Base-by-base conservation (phyloP, 768 basidiomycete genomes). In the Mycena galericulata region DNA sequence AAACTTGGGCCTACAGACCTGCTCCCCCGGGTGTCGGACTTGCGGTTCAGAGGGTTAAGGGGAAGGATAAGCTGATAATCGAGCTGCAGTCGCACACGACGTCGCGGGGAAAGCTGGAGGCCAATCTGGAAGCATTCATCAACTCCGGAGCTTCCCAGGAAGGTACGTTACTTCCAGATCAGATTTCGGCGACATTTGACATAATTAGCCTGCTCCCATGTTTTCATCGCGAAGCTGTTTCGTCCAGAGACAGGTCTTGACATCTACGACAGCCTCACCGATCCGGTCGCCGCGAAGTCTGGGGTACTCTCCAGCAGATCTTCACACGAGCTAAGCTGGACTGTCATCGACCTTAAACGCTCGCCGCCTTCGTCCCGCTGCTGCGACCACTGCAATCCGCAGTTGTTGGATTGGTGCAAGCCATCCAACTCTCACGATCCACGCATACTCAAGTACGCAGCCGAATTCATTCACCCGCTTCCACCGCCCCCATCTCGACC, bases 381-480 rank as follows among this genome's bases (percentile, higher is more conserved):
- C 68, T 69, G 70, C 40, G 10, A 46, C 15, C 54, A 57, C 24
- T 71, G 70, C 49, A 68, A 71, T 57, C 67, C 70, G 10, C 26
- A 26, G 4, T 26, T 71, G 11, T n/a, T 32, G 8, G 65, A 5
- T 26, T 60, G 38, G 38, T 56, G 17, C 43, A 36, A 38, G 50
- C 47, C 64, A 0, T 50, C 49, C 2, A 34, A 41, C 32, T 55
- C 55, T 8, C 45, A 26, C 26, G 68, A 70, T 53, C 46, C 56
- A 1, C 62, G 65, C 5, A 55, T 70, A 6, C 18, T 61, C 29
- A 57, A 58, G 27, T 70, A 60, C 41, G 40, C 41, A 2, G n/a
- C 53, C 2, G 54, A 65, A 18, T 65, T 56, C 15, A 46, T 65
- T 14, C 54, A 61, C 15, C 50, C 46, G 4, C 59, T 61, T 49